Percentiles rank a stretch among this genome's conserved stretches.
phyloP scores from a whole-genome alignment of 2,329 filamentous ascomycete genomes.

The Bimuria novae-zelandiae region DNA sequence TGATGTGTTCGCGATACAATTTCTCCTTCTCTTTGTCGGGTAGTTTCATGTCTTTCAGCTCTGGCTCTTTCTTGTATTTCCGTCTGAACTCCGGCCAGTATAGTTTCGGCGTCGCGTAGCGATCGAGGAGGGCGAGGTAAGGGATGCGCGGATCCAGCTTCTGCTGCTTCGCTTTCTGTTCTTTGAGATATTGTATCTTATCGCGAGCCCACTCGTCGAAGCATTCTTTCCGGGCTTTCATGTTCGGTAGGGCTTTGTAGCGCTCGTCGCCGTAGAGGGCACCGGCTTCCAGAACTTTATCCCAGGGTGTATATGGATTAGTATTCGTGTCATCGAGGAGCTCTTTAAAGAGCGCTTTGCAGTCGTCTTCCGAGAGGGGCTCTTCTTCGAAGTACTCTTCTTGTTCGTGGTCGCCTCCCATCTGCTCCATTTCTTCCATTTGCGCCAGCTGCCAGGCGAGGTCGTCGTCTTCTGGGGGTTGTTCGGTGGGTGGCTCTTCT shows the following conservation, averaged over 20 bases:
- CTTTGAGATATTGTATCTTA: slow-evolving; percentile 73
- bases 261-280: slow-evolving; percentile 82
- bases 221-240: slow-evolving; percentile 77
- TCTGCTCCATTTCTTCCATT: slow-evolving; percentile 81
- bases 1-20: slow-evolving; percentile 75
- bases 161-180: slow-evolving; percentile 73
- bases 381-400: slow-evolving; percentile 78
- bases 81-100: slow-evolving; percentile 98
- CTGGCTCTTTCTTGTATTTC: slow-evolving; percentile 80
- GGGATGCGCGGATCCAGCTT: slow-evolving; percentile 82
- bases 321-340: slow-evolving; percentile 81
- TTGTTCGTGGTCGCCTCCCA: slow-evolving; percentile 71
- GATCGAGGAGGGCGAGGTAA: slow-evolving; percentile 80
- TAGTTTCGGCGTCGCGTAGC: slow-evolving; percentile 83
- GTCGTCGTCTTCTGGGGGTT: slow-evolving; percentile 82
- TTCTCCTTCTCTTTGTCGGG: slow-evolving; percentile 75
- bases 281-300: slow-evolving; percentile 82
- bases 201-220: slow-evolving; percentile 85
- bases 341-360: slow-evolving; percentile 78
- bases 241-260: slow-evolving; percentile 82
- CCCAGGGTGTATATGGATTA: slow-evolving; percentile 90
- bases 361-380: slow-evolving; percentile 73
- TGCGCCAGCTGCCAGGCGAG: slow-evolving; percentile 89
- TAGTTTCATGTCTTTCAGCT: slow-evolving; percentile 72
- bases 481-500: slow-evolving; percentile 49